Evolutionary conservation across 2,329 filamentous ascomycete species (phyloP), one percentile per base, ranked within the genome.

Genomic region (Cryphonectria japonica): DNA sequence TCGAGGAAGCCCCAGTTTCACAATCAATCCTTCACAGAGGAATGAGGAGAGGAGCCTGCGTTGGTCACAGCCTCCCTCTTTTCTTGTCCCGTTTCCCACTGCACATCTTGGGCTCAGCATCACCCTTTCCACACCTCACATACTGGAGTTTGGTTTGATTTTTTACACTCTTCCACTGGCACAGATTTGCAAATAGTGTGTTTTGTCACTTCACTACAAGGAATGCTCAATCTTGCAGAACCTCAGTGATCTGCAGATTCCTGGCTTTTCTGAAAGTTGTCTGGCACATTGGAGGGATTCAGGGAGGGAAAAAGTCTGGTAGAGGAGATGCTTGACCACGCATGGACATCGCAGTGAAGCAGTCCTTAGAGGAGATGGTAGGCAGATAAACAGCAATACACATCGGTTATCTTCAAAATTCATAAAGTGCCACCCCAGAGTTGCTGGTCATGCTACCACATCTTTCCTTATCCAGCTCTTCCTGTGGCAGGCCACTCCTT

Each of bases 321-420:
- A 64, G 61, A 61, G n/a, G 32, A 70, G 68, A 62, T 61, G 66
- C 29, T 46, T 19, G 39, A 62, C 29, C 67, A 63, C 41, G 11
- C 69, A 68, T 64, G 63, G 22, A 68, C 69, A 43, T 13, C 0
- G 8, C 39, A 46, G 69, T 68, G 41, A n/a, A 50, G 66, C 65
- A 64, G 43, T 29, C 59, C 29, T 65, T 69, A 66, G 66, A 71
- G 66, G 67, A 52, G 52, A 69, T 34, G 41, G 39, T 29, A 68
- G 19, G 60, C 67, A 63, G 60, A 63, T 29, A 52, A 63, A 46
- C 29, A 34, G 57, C 29, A 39, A 57, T 66, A 57, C 46, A 57
- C 32, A 46, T 46, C 22, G 14, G 37, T 34, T 62, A 64, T 29
- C n/a, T 29, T 16, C 9, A 41, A 34, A n/a, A 13, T 19, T 29